phyloP scores from a whole-genome alignment of 2,329 filamentous ascomycete species.

The Neopestalotiopsis sp. region DNA sequence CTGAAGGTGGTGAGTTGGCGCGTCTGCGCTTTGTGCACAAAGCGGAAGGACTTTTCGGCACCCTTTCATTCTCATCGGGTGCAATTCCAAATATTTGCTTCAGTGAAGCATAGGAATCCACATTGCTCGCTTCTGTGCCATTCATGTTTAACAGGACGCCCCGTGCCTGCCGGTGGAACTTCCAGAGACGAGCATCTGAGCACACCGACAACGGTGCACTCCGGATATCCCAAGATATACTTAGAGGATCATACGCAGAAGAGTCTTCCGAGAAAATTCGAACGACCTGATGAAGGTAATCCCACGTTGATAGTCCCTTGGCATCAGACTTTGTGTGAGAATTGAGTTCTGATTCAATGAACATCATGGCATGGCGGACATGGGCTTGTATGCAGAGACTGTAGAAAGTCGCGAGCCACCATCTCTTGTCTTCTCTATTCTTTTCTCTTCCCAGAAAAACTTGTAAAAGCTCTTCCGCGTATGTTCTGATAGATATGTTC shows the following conservation, averaged over 20 bases:
- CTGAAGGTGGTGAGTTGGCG: conserved; percentile 1
- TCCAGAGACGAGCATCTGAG: not conserved
- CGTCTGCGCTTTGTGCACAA: not conserved
- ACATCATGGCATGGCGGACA: not conserved
- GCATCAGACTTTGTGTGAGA: not conserved
- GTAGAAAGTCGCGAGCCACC: conserved; percentile 3
- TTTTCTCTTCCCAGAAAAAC: not conserved
- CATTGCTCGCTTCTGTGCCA: not conserved
- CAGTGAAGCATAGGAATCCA: not conserved
- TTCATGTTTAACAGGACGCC: not conserved
- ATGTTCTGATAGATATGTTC: not conserved
- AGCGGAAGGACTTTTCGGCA: not conserved
- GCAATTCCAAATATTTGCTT: not conserved
- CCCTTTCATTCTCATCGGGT: not conserved
- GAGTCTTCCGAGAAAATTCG: not conserved
- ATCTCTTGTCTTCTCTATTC: not conserved
- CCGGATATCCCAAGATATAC: not conserved
- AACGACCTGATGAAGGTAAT: not conserved
- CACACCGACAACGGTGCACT: not conserved
- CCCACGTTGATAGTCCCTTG: not conserved
- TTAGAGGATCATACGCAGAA: not conserved
- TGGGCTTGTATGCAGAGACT: conserved; percentile 2
- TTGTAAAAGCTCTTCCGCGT: not conserved
- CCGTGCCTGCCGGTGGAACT: conserved; percentile 1
- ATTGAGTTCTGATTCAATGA: conserved; percentile 6